Evolutionary conservation across 1,284 basidiomycete genomes (phyloP).

Genomic region (Chalciporus sp.): DNA sequence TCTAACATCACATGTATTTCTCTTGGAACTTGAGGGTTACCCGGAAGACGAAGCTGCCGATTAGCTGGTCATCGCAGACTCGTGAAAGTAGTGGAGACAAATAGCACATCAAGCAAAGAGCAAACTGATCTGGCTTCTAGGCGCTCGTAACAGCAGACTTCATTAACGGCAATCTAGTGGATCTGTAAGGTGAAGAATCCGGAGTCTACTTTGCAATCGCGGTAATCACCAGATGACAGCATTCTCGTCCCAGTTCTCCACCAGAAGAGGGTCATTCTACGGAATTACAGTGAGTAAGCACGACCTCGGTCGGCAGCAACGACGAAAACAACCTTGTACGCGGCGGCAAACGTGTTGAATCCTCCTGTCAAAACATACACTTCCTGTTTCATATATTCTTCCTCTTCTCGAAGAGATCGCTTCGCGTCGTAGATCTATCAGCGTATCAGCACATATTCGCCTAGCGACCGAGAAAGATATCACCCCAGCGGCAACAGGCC

Average conservation of each 20-base stretch:
- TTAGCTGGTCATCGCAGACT: too few species aligned
- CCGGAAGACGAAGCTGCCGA: too few species aligned
- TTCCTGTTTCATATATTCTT: slow-evolving; percentile 47
- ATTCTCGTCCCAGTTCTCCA: slow-evolving; percentile 74
- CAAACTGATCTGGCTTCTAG: too few species aligned
- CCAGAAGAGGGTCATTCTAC: slow-evolving; percentile 66
- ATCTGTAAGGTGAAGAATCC: too few species aligned
- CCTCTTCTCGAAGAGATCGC: slow-evolving; percentile 41
- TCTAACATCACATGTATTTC: too few species aligned
- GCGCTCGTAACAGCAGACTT: too few species aligned
- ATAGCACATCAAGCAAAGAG: too few species aligned
- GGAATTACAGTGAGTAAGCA: slow-evolving; percentile 8
- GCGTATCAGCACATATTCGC: not conserved
- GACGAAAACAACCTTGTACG: slow-evolving; percentile 54
- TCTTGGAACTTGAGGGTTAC: too few species aligned
- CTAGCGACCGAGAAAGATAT: not conserved
- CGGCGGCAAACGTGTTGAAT: slow-evolving; percentile 68
- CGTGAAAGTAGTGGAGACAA: too few species aligned
- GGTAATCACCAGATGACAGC: slow-evolving; percentile 26
- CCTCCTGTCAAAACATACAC: slow-evolving; percentile 70
- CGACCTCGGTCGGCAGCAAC: too few species aligned
- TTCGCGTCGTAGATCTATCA: slow-evolving; percentile 68
- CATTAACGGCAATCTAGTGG: too few species aligned
- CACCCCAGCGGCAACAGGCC: slow-evolving; percentile 75
- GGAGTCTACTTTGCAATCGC: not conserved